phyloP scores from a whole-genome alignment of 2,329 filamentous ascomycete species.

The Scorias spongiosa region DNA sequence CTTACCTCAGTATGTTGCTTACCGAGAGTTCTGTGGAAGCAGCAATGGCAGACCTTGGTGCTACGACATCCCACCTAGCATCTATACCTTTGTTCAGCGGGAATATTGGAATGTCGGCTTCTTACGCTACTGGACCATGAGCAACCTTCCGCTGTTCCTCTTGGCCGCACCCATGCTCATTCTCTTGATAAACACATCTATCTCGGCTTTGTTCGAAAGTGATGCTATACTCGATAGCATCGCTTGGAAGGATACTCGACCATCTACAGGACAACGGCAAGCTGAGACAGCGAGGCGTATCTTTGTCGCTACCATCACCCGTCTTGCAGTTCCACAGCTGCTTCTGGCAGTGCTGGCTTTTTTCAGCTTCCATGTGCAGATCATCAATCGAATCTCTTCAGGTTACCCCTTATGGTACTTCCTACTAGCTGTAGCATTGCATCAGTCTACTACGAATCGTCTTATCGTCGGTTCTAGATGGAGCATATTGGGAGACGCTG shows the following conservation, averaged over 20 bases:
- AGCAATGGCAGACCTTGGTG: slow-evolving; percentile 54
- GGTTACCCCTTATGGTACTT: slow-evolving; percentile 84
- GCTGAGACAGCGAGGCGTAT: background rate
- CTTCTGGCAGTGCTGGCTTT: slow-evolving; percentile 56
- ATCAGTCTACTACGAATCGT: slow-evolving; percentile 10
- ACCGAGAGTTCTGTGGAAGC: slow-evolving; percentile 49
- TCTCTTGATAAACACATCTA: slow-evolving; percentile 49
- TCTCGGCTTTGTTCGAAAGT: slow-evolving; percentile 2
- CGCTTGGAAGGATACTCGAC: background rate
- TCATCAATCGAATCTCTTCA: slow-evolving; percentile 77
- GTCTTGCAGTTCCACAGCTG: slow-evolving; percentile 57
- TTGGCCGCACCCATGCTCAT: slow-evolving; percentile 65
- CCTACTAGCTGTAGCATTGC: slow-evolving; percentile 45
- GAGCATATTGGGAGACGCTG: slow-evolving; percentile 1
- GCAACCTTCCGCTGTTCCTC: slow-evolving; percentile 76
- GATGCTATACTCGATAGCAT: background rate
- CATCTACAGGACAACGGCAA: too few species aligned
- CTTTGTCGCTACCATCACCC: slow-evolving; percentile 22
- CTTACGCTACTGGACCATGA: slow-evolving; percentile 74
- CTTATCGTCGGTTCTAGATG: slow-evolving; percentile 6
- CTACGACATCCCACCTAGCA: slow-evolving; percentile 54
- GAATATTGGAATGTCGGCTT: slow-evolving; percentile 88
- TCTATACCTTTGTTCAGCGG: slow-evolving; percentile 79
- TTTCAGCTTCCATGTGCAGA: slow-evolving; percentile 81
- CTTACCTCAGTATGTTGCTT: slow-evolving; percentile 62